phyloP scores from a whole-genome alignment of 2,329 filamentous ascomycete genomes.

The Cercospora beticola region DNA sequence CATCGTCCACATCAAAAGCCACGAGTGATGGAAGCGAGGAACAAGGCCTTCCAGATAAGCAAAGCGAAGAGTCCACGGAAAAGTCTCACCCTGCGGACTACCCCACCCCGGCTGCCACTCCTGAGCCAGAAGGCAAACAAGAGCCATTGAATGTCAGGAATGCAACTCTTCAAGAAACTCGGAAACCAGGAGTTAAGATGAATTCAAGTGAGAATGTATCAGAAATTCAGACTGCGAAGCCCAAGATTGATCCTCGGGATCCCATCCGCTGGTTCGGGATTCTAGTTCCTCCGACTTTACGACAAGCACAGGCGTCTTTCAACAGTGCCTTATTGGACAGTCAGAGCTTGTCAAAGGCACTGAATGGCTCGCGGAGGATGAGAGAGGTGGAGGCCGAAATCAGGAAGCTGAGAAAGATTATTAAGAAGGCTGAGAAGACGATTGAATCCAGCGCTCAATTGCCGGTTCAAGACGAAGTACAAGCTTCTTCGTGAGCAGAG shows the following conservation, averaged over 20 bases:
- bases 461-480: background rate
- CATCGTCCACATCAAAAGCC: background rate
- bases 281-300: conserved; percentile 50
- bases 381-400: conserved; percentile 67
- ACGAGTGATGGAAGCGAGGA: background rate
- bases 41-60: background rate
- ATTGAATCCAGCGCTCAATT: background rate
- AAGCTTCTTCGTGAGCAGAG: background rate
- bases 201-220: background rate
- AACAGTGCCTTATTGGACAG: conserved; percentile 55
- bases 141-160: background rate
- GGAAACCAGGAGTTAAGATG: background rate
- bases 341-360: conserved; percentile 57
- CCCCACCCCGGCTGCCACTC: conserved; percentile 41
- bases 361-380: conserved; percentile 61
- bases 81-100: conserved; percentile 10
- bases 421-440: conserved; percentile 41
- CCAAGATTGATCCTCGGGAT: conserved; percentile 41
- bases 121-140: conserved; percentile 40
- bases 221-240: conserved; percentile 1
- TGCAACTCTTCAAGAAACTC: background rate
- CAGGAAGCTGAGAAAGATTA: conserved; percentile 53
- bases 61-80: background rate
- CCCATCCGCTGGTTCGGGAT: conserved; percentile 61
- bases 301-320: conserved; percentile 61